Evolutionary conservation across 345 rosid genomes (phyloP).

Genomic region (Boechera retrofracta): DNA sequence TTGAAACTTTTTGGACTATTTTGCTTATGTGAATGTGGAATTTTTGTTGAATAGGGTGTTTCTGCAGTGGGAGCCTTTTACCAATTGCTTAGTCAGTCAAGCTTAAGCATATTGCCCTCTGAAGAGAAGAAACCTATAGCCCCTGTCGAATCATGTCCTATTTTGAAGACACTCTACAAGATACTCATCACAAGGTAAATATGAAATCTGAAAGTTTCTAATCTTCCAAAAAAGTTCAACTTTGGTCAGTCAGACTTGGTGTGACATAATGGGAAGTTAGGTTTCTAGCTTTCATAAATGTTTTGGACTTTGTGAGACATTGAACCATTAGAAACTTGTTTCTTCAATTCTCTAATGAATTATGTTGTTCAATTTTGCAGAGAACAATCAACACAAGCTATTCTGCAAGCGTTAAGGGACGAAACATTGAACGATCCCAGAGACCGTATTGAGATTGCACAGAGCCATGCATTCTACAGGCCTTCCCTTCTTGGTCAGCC

Average conservation of each 20-base stretch:
- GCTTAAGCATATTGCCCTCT: constrained; percentile 72
- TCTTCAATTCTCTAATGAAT: neutral
- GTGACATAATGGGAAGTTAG: neutral
- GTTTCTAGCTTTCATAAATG: constrained; percentile 16
- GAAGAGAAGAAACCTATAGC: constrained; percentile 84
- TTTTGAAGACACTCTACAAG: constrained; percentile 78
- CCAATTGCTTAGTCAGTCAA: constrained; percentile 77
- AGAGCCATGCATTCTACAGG: constrained; percentile 84
- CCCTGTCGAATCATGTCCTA: constrained; percentile 91
- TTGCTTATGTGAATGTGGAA: constrained; percentile 20
- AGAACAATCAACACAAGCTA: constrained; percentile 72
- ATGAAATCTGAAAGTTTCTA: neutral
- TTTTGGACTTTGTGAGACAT: neutral
- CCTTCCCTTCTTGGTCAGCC: constrained; percentile 81
- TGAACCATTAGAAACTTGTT: constrained; percentile 13
- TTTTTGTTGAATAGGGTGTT: constrained; percentile 67
- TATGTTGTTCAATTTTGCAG: constrained; percentile 45
- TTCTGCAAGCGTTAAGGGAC: constrained; percentile 84
- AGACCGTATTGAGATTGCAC: constrained; percentile 91
- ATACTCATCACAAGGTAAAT: constrained; percentile 80
- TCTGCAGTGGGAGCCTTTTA: constrained; percentile 96
- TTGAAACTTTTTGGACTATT: neutral
- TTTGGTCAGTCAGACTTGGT: neutral
- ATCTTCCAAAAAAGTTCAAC: neutral
- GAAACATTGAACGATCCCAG: constrained; percentile 94